These are phyloP conservation scores for Lignosus rhinocerotis DNA, from an alignment of 1,284 basidiomycete species.

Conservation along the genomic window DNA sequence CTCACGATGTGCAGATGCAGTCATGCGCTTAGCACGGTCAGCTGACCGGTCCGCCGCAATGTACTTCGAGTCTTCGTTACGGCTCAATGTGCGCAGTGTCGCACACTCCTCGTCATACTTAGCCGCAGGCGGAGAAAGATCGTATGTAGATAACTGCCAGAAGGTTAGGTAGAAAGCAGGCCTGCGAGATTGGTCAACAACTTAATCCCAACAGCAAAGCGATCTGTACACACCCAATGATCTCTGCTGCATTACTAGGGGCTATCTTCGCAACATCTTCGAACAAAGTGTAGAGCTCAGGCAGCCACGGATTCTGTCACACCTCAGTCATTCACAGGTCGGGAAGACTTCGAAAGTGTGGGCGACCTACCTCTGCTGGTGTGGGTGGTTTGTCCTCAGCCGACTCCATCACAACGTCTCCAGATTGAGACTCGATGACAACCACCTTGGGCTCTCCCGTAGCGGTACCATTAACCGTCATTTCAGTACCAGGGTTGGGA, in stretches of 20 bases:
- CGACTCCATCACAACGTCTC: conserved; percentile 53
- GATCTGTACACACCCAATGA: conserved; percentile 63
- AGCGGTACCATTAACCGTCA: conserved; percentile 35
- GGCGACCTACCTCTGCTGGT: conserved; percentile 15
- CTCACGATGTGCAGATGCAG: conserved; percentile 56
- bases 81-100: conserved; percentile 57
- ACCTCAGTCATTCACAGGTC: not conserved
- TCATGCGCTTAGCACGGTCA: conserved; percentile 55
- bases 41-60: conserved; percentile 63
- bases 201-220: not conserved
- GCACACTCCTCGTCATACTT: conserved; percentile 72
- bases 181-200: conserved; percentile 39
- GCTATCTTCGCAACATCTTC: conserved; percentile 69
- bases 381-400: conserved; percentile 17
- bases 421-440: conserved; percentile 32
- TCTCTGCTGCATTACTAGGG: conserved; percentile 60
- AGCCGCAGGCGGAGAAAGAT: conserved; percentile 71
- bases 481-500: conserved; percentile 42
- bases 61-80: conserved; percentile 61
- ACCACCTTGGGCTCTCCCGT: conserved; percentile 36
- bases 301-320: conserved; percentile 71
- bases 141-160: conserved; percentile 91
- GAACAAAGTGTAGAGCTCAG: conserved; percentile 68
- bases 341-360: no score
- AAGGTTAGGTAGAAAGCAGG: conserved; percentile 91